Conservation (phyloP, 331 rosid genomes). For the Ulmus americana region DNA sequence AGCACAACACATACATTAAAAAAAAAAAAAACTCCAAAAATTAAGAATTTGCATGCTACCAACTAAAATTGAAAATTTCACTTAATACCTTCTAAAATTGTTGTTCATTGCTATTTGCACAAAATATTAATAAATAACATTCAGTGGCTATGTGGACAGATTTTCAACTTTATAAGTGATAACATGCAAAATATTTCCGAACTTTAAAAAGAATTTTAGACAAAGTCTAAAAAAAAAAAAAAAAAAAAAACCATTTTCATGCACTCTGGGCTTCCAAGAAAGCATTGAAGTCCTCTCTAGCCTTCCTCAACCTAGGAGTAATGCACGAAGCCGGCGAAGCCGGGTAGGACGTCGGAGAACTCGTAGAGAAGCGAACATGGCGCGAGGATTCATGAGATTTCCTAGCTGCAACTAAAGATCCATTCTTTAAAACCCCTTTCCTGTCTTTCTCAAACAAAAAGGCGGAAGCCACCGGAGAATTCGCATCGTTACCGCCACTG, state of each 20-base stretch:
- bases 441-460: slow-evolving; percentile 54
- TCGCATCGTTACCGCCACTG: slow-evolving; percentile 39
- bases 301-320: slow-evolving; percentile 51
- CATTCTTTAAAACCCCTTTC: slow-evolving; percentile 46
- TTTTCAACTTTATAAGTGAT: no score
- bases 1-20: no score
- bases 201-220: neutral
- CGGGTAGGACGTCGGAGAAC: slow-evolving; percentile 38
- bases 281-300: slow-evolving; percentile 63
- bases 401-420: slow-evolving; percentile 29
- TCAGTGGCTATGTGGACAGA: no score
- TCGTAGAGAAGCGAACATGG: slow-evolving; percentile 46
- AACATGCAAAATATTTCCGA: no score
- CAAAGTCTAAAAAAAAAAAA: neutral
- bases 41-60: no score
- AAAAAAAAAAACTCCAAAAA: no score
- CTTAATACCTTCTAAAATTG: no score
- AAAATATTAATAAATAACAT: no score
- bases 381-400: slow-evolving; percentile 45
- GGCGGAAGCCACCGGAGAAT: slow-evolving; percentile 53
- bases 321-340: slow-evolving; percentile 48
- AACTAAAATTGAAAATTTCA: no score
- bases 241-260: neutral
- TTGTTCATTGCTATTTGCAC: no score
- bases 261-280: slow-evolving; percentile 69